Percentiles rank a stretch among this genome's conserved stretches.
phyloP scores from a whole-genome alignment of 2,329 filamentous ascomycete species.

The Plectosphaerella sp. region DNA sequence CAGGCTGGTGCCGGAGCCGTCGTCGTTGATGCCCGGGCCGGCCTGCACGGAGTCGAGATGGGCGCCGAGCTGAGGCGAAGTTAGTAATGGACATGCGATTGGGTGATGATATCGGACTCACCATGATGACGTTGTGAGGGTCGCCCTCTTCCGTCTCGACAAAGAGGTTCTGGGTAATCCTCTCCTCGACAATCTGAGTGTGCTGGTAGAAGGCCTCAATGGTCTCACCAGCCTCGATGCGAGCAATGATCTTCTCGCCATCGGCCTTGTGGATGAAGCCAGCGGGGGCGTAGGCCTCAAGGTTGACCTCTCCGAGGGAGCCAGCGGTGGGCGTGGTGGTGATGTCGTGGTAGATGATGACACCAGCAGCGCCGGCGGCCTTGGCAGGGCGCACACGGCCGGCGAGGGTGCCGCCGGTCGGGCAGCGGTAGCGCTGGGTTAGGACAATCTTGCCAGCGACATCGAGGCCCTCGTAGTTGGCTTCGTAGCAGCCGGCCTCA shows the following conservation, averaged over 20 bases:
- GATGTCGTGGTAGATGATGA: conserved; percentile 25
- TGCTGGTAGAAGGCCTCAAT: conserved; percentile 29
- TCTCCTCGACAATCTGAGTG: conserved; percentile 29
- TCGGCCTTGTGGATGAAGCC: conserved; percentile 30
- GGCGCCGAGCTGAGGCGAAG: conserved; percentile 26
- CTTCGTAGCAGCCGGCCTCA: conserved; percentile 16
- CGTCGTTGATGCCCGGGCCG: conserved; percentile 42
- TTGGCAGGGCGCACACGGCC: conserved; percentile 23
- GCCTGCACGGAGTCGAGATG: conserved; percentile 39
- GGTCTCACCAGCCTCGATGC: conserved; percentile 32
- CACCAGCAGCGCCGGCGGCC: conserved; percentile 21
- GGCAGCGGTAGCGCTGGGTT: conserved; percentile 24
- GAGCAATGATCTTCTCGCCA: conserved; percentile 31
- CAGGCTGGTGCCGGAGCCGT: conserved; percentile 36
- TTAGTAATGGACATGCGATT: background rate
- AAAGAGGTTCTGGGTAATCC: conserved; percentile 39
- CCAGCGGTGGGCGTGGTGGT: conserved; percentile 24
- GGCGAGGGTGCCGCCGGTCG: conserved; percentile 24
- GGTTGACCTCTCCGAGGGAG: conserved; percentile 19
- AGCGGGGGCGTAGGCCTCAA: conserved; percentile 21
- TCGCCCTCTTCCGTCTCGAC: conserved; percentile 40
- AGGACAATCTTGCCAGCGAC: conserved; percentile 26
- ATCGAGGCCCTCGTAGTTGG: conserved; percentile 19
- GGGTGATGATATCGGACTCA: background rate
- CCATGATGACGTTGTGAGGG: conserved; percentile 33